These are phyloP conservation scores for Purpureocillium takamizusanense DNA, from an alignment of 2,329 filamentous ascomycete species.

Conservation along the genomic window DNA sequence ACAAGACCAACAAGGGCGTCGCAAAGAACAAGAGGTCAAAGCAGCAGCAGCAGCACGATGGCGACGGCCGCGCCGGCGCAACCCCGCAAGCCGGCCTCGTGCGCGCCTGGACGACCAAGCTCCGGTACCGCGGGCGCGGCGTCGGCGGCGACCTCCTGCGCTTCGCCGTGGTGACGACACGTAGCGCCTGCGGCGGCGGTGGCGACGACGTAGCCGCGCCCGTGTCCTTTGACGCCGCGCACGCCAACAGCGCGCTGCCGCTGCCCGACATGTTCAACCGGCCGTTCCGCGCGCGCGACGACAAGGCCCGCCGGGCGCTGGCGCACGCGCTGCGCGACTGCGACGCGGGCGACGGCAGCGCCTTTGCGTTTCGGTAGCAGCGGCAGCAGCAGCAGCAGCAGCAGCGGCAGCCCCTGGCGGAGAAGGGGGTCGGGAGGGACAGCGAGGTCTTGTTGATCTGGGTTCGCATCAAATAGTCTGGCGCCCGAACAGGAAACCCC, in stretches of 20 bases:
- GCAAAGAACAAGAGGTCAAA: no score
- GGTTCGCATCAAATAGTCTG: no score
- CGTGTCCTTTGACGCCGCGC: slow-evolving; percentile 63
- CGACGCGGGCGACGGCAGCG: slow-evolving; percentile 5
- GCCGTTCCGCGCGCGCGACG: slow-evolving; percentile 46
- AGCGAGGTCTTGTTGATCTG: no score
- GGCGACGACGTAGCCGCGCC: slow-evolving; percentile 50
- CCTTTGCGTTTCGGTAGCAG: no score
- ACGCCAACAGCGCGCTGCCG: slow-evolving; percentile 60
- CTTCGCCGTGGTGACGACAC: slow-evolving; percentile 57
- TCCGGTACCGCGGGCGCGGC: slow-evolving; percentile 60
- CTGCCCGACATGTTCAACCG: slow-evolving; percentile 51
- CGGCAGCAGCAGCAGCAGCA: no score
- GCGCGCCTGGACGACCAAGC: slow-evolving; percentile 70
- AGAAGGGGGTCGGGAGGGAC: no score
- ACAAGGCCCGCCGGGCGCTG: slow-evolving; percentile 39
- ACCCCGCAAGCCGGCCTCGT: slow-evolving; percentile 49
- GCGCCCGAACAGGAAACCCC: no score
- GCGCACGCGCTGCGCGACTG: slow-evolving; percentile 15
- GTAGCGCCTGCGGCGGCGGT: slow-evolving; percentile 53
- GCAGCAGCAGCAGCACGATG: slow-evolving; percentile 2
- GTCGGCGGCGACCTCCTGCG: slow-evolving; percentile 64
- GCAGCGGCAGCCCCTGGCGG: no score
- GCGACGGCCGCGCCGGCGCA: no score
- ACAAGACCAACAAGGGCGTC: not conserved